Percentiles rank a stretch among this genome's conserved stretches.
These are phyloP conservation scores for Cetraspora pellucida DNA, from an alignment of 192 early-diverging fungal genomes.

Conservation along the genomic window DNA sequence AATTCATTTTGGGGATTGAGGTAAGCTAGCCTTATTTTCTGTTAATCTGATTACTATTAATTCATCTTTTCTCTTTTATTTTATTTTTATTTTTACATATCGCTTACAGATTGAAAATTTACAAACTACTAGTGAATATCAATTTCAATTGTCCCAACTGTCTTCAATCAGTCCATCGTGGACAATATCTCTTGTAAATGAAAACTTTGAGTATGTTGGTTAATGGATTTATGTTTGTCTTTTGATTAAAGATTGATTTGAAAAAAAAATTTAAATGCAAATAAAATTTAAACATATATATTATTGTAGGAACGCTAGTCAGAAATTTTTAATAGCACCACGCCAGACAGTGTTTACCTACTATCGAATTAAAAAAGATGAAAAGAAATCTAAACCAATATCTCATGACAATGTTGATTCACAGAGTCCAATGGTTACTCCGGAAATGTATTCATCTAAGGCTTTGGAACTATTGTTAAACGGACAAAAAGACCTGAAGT, in stretches of 20 bases:
- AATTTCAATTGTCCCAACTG: constrained; percentile 70
- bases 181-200: constrained; percentile 61
- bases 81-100: constrained; percentile 38
- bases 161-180: constrained; percentile 73
- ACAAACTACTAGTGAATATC: constrained; percentile 59
- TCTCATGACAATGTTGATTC: not conserved
- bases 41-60: constrained; percentile 37
- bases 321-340: constrained; percentile 52
- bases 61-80: constrained; percentile 36
- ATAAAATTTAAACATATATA: too few relatives aligned
- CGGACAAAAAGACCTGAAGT: constrained; percentile 38
- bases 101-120: constrained; percentile 71
- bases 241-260: not conserved
- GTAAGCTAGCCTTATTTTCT: constrained; percentile 41
- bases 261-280: not conserved
- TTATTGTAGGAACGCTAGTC: constrained; percentile 34
- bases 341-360: constrained; percentile 61
- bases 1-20: constrained; percentile 93
- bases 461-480: constrained; percentile 52
- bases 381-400: not conserved
- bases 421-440: constrained; percentile 35
- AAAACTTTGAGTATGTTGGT: constrained; percentile 40
- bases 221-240: not conserved
- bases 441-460: constrained; percentile 53
- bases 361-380: constrained; percentile 48